Evolutionary conservation across 139 green algal genomes (phyloP).

Genomic region (Microglena sp.): DNA sequence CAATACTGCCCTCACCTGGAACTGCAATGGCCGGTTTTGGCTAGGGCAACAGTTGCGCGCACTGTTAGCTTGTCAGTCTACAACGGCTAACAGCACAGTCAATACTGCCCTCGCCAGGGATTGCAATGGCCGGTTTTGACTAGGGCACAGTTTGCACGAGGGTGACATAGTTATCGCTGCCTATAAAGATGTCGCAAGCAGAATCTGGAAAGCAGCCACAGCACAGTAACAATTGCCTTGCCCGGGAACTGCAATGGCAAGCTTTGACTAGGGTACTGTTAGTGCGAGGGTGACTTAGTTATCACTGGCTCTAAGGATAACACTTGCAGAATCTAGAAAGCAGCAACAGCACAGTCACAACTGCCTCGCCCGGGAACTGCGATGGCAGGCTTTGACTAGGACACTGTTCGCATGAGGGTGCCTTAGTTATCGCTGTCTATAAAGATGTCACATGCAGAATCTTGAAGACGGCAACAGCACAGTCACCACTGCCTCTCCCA

Average conservation of each 20-base stretch:
- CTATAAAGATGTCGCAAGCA: conserved; percentile 59
- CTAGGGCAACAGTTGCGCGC: no score
- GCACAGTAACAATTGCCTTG: neutral
- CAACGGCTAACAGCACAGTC: no score
- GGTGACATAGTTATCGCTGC: no score
- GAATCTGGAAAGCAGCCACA: conserved; percentile 53
- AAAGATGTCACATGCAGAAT: conserved; percentile 68
- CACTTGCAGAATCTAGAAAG: conserved; percentile 64
- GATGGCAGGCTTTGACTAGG: neutral
- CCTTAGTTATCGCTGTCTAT: conserved; percentile 53
- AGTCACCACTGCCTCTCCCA: neutral
- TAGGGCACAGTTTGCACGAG: no score
- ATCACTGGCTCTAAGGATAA: conserved; percentile 62
- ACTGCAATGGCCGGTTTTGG: no score
- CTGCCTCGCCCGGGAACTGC: neutral
- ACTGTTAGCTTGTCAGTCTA: no score
- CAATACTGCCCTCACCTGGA: neutral
- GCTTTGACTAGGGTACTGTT: no score
- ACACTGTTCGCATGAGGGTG: no score
- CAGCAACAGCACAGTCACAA: conserved; percentile 17
- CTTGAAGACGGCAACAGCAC: conserved; percentile 39
- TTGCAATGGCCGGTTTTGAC: no score
- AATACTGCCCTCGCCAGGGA: neutral
- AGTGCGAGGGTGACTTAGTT: conserved; percentile 48
- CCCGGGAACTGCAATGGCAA: neutral